Conservation (phyloP, 2,329 filamentous ascomycete genomes). For the Aspergillus sp. region DNA sequence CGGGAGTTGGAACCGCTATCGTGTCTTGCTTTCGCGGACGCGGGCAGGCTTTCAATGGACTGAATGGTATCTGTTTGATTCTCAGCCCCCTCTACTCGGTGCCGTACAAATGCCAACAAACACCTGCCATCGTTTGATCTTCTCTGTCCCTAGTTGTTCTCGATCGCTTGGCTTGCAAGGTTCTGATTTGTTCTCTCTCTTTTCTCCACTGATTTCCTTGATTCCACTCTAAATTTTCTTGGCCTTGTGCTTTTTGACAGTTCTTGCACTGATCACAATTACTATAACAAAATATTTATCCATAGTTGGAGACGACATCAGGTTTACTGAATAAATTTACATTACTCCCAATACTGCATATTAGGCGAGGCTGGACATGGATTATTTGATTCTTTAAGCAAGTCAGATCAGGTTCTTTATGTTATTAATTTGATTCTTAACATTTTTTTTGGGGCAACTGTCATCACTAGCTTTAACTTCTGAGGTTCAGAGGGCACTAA, state of each 20-base stretch:
- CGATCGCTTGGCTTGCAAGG: neutral
- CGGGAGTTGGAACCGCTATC: conserved; percentile 12
- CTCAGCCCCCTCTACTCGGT: conserved; percentile 5
- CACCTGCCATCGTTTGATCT: neutral
- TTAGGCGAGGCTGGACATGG: neutral
- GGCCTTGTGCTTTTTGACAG: too few species aligned
- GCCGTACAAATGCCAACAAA: neutral
- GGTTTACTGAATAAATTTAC: neutral
- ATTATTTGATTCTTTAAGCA: neutral
- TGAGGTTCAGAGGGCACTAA: neutral
- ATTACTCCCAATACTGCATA: neutral
- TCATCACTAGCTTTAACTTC: neutral
- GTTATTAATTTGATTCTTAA: neutral
- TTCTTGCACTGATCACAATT: neutral
- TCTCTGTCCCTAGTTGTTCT: neutral
- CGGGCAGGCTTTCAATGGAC: neutral
- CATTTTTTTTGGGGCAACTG: neutral
- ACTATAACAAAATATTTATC: neutral
- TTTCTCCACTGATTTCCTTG: neutral
- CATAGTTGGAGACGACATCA: neutral
- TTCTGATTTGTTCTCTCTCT: neutral
- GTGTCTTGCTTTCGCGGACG: neutral
- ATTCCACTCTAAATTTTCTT: too few species aligned
- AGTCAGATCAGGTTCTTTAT: neutral
- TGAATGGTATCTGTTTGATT: neutral